Evolutionary conservation across 2,329 filamentous ascomycete genomes (phyloP), one percentile per base, ranked within the genome.

Genomic region (Nemania serpens): DNA sequence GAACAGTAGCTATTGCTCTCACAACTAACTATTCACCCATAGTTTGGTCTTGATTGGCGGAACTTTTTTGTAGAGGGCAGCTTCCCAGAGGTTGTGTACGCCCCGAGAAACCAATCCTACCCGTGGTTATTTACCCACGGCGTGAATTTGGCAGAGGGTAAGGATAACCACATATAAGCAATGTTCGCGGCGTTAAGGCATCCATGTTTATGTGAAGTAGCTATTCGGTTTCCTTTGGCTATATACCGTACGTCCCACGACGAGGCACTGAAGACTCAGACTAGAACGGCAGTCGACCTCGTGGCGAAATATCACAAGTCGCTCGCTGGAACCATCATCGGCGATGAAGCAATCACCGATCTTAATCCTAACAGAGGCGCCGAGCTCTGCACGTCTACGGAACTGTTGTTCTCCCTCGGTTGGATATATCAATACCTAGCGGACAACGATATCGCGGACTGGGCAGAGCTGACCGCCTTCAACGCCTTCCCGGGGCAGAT

Each of bases 401-500:
- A 74, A 55, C 49, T 72, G 53, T 68, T 71, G 48, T 73, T 74
- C 55, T 74, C 72, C 5, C 58, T 72, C 41, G 65, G 70, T 15
- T 74, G 67, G 51, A 67, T 72, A 22, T 71, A 70, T n/a, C 68
- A 70, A 25, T 70, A 67, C 25, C 57, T 71, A 3, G 68, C 49
- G 4, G 67, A 69, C 41, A 71, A 71, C 34, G 69, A 71, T 59
- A 57, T 80, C 61, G 82, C 82, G 9, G 82, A 85, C 66, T 74
- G 75, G 54, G 75, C 74, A 12, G 83, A 85, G 66, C 68, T 76
- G 41, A 75, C 78, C 1, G 81, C 82, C 1, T 85, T 81, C 71
- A 85, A 85, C 57, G 80, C 81, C 2, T 71, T 84, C 9, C 82
- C 82, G 0, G 80, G 75, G 1, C 77, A 78, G 58, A 68, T 83